Base-by-base conservation (phyloP, 768 basidiomycete genomes). In the Auricularia heimuer region DNA sequence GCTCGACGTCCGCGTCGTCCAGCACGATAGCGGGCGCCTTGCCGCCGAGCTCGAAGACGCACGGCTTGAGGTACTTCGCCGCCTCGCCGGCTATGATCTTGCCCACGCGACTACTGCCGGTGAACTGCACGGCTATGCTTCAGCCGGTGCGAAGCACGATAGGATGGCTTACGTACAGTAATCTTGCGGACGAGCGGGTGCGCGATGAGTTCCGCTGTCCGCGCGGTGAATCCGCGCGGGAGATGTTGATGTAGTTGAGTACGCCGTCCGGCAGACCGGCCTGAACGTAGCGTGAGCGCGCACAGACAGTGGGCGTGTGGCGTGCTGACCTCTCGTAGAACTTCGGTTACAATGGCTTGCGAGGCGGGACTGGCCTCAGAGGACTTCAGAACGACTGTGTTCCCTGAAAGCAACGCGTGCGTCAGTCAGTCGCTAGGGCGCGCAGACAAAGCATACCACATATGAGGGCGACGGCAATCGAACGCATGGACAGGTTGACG, bases 231-330 rank as follows among this genome's bases (percentile, higher is more conserved):
- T 72, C 75, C 47, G 81, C 77, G 16, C 73, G 70, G 3, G 81
- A 78, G 66, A 80, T 78, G 4, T 81, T 78, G 16, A 87, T 68
- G 68, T 79, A 81, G 68, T 87, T 85, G 4, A 88, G 68, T 6
- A 85, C 85, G 4, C 85, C 85, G 16, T 75, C 71, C 3, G 87
- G 87, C 1, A 89, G 71, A 1, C 87, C 86, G 0, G 86, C 86
- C 71, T 80, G 29, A n/a, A 18, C 18, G n/a, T 10, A 8, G 6
- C 2, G 33, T 16, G 54, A 24, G 14, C 34, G 47, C 18, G 64
- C 45, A 36, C 47, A 4, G 21, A 16, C 4, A 1, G 47, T 18
- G 3, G 47, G 47, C 18, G 2, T 18, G 18, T 6, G 3, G 11
- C 18, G 47, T 10, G 51, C 65, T 35, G 10, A 75, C 76, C 67